These are phyloP conservation scores for Phialophora macrospora DNA, from an alignment of 2,329 filamentous ascomycete species.

Conservation along the genomic window DNA sequence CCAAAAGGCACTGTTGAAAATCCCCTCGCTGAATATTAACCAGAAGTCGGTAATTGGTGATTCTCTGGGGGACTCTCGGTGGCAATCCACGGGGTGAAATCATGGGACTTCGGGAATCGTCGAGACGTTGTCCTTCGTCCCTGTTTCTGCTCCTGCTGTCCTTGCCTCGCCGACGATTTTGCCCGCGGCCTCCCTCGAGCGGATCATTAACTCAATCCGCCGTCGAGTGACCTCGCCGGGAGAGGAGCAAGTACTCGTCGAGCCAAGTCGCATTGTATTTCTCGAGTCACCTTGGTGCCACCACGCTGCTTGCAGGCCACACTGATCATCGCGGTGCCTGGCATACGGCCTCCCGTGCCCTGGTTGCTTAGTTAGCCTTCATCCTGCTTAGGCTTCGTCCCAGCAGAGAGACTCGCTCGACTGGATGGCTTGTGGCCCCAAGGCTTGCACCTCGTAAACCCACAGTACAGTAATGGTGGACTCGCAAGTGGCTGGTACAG, in stretches of 20 bases:
- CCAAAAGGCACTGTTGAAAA: background rate
- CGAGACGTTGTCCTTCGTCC: background rate
- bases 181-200: background rate
- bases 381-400: background rate
- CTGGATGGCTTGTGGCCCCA: background rate
- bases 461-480: conserved; percentile 19
- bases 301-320: background rate
- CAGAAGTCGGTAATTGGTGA: background rate
- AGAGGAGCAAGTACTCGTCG: background rate
- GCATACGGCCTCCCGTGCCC: conserved; percentile 14
- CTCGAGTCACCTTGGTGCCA: conserved; percentile 5
- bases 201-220: conserved; percentile 7
- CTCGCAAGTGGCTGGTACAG: conserved; percentile 10
- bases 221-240: conserved; percentile 1
- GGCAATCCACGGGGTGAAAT: background rate
- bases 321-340: conserved; percentile 11
- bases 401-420: background rate
- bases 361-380: conserved; percentile 7
- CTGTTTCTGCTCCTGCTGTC: background rate
- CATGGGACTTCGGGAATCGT: conserved; percentile 5
- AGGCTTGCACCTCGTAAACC: conserved; percentile 4
- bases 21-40: background rate
- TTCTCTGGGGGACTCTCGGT: background rate
- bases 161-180: background rate
- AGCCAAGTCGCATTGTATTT: conserved; percentile 9